Conservation (phyloP, 192 early-diverging fungal genomes). For the Diversispora epigaea region DNA sequence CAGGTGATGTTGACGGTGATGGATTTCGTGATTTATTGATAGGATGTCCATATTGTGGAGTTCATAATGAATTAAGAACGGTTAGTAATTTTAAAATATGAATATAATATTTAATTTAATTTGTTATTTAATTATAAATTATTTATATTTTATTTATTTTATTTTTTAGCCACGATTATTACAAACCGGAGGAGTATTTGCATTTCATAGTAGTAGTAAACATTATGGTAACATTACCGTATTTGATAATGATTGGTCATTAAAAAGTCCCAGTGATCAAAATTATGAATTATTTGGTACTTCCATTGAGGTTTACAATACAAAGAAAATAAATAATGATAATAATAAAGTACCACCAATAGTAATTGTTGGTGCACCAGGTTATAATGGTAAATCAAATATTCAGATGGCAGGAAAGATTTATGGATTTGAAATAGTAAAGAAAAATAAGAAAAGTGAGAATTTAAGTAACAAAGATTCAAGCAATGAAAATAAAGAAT, state of each 20-base stretch:
- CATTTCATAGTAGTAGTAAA: neutral
- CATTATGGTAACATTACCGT: constrained; percentile 7
- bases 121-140: neutral
- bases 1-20: constrained; percentile 60
- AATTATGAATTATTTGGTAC: constrained; percentile 16
- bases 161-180: neutral
- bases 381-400: constrained; percentile 19
- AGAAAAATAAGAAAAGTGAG: neutral
- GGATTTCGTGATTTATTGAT: constrained; percentile 60
- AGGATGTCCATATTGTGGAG: constrained; percentile 54
- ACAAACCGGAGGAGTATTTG: constrained; percentile 3
- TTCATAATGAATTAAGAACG: neutral
- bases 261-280: neutral
- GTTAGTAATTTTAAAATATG: neutral
- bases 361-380: constrained; percentile 40
- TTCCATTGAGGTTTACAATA: neutral
- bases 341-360: neutral
- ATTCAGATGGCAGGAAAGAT: constrained; percentile 35
- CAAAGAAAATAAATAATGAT: neutral
- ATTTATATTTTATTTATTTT: neutral
- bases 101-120: neutral
- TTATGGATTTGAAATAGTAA: constrained; percentile 36
- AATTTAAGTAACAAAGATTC: too few species aligned
- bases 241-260: constrained; percentile 1
- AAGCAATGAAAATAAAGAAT: too few species aligned